Base-by-base conservation (phyloP, 192 early-diverging fungal species). In the Linnemannia elongata region DNA sequence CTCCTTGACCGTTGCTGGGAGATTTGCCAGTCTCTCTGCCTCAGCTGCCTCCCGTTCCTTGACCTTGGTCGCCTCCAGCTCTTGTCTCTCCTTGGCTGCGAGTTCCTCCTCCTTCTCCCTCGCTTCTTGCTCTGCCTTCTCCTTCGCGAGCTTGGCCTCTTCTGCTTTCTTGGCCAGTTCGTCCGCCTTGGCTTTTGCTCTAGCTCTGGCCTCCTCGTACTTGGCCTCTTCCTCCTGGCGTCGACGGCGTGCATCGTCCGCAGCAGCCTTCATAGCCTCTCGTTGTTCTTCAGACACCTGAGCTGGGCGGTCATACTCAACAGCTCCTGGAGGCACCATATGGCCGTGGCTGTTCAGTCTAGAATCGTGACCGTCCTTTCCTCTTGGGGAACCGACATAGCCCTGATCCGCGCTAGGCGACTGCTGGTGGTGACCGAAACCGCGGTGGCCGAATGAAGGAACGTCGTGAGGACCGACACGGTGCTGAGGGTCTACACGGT, bases 221-320 rank as follows among this genome's bases (percentile, higher is more conserved):
- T 77, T 72, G 24, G 52, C 68, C 72, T 87, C 85, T 30, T 81
- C 76, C n/a, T 87, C 79, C 55, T 78, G 60, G 13, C 79, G 85
- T 22, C 85, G 30, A 68, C 81, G 81, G 17, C 85, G 78, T 3
- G 85, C 85, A 13, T 81, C 85, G 8, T 87, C 85, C 38, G 85
- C 85, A 18, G 72, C 72, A 41, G 81, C 76, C 47, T 75, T 87
- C 85, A 87, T 87, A 1, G 85, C 76, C 33, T 78, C 79, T 22
- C 45, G 79, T 27, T 87, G 85, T 57, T 87, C 79, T 18, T 81
- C 85, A 1, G 84, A 81, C 8, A 80, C 69, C 20, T 79, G 74
- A 30, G 54, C 66, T 27, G 78, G 84, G 2, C 74, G 69, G 27
- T 86, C 84, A 42, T 47, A 73, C 2, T 76, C 78, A 7, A 42